phyloP scores from a whole-genome alignment of 129 eudicot genomes.

The Solidago caesia region DNA sequence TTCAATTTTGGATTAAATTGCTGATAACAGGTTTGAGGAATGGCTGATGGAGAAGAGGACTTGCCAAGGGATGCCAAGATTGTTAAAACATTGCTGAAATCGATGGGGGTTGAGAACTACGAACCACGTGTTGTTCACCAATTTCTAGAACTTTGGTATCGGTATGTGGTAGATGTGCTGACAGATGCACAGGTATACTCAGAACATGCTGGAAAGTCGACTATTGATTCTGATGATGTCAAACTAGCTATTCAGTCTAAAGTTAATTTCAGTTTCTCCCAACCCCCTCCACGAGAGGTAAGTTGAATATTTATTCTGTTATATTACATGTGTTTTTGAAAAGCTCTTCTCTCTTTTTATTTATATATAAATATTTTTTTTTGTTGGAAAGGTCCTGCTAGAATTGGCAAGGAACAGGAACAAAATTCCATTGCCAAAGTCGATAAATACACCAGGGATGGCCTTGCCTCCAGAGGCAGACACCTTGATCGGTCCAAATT shows the following conservation, averaged over 20 bases:
- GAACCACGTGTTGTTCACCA: slow-evolving; percentile 90
- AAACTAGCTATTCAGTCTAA: slow-evolving; percentile 90
- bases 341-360: too few relatives aligned
- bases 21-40: slow-evolving; percentile 19
- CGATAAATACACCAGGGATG: slow-evolving; percentile 53
- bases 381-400: slow-evolving; percentile 48
- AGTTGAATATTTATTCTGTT: background rate
- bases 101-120: slow-evolving; percentile 85
- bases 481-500: slow-evolving; percentile 76
- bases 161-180: slow-evolving; percentile 80
- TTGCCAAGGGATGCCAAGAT: slow-evolving; percentile 94
- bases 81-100: slow-evolving; percentile 74
- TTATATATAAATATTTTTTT: too few relatives aligned
- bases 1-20: background rate
- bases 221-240: slow-evolving; percentile 86
- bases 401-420: slow-evolving; percentile 82
- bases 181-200: slow-evolving; percentile 89
- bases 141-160: slow-evolving; percentile 82
- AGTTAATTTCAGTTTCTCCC: slow-evolving; percentile 88
- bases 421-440: slow-evolving; percentile 73
- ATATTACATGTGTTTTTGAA: background rate
- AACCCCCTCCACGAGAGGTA: slow-evolving; percentile 97
- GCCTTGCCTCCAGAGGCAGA: slow-evolving; percentile 73
- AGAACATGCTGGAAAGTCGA: slow-evolving; percentile 76
- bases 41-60: slow-evolving; percentile 83